phyloP scores from a whole-genome alignment of 2,329 filamentous ascomycete species.

The Penicillium sp. region DNA sequence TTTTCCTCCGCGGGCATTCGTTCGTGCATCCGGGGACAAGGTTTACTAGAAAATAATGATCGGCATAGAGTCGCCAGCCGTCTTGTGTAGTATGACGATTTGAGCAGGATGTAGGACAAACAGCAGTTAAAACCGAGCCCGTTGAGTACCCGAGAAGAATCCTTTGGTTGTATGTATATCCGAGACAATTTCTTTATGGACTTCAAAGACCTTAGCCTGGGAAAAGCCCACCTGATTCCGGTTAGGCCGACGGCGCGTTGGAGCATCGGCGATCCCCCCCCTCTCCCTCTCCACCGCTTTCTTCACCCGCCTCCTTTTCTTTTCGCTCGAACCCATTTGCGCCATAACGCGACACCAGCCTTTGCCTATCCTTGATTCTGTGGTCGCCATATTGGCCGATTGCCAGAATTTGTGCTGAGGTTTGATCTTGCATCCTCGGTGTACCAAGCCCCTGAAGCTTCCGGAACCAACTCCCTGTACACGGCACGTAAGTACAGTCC shows the following conservation, averaged over 20 bases:
- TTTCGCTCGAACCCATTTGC: conserved; percentile 9
- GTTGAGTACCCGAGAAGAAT: background rate
- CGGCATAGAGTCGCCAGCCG: conserved; percentile 4
- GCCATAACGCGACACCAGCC: conserved; percentile 7
- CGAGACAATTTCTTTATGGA: background rate
- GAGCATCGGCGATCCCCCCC: conserved; percentile 27
- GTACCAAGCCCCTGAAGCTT: conserved; percentile 20
- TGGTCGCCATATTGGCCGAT: conserved; percentile 6
- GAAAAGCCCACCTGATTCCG: background rate
- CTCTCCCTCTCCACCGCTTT: conserved; percentile 28
- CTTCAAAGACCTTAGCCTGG: background rate
- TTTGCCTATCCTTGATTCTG: background rate
- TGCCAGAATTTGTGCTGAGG: conserved; percentile 11
- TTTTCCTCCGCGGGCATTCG: background rate
- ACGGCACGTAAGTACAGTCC: conserved; percentile 23
- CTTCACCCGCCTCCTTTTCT: conserved; percentile 26
- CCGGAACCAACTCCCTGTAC: conserved; percentile 8
- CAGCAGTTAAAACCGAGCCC: too few relatives aligned
- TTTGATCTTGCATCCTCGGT: conserved; percentile 4
- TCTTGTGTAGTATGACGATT: background rate
- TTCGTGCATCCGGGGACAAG: conserved; percentile 4
- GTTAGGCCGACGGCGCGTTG: conserved; percentile 7
- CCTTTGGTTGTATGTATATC: background rate
- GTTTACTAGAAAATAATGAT: conserved; percentile 11
- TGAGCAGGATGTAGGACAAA: too few relatives aligned